Percentiles rank a stretch among this genome's conserved stretches.
Evolutionary conservation across 305 asterid species (phyloP).

Genomic region (Coffea humblotiana): DNA sequence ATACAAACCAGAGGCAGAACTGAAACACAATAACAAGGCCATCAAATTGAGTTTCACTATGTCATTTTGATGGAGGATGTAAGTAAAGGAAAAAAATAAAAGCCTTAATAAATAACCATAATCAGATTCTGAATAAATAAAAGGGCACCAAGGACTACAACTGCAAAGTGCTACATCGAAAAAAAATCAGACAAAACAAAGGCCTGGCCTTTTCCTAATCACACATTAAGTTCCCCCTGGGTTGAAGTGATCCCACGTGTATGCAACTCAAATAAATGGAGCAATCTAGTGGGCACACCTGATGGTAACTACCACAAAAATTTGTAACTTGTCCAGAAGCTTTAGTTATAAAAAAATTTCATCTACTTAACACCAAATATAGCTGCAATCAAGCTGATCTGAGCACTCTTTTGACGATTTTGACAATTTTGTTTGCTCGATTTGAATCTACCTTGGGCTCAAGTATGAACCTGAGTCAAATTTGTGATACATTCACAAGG

Average conservation of each 20-base stretch:
- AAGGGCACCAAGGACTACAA: conserved; percentile 3
- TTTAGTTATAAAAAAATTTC: neutral
- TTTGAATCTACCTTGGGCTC: neutral
- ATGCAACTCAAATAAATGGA: neutral
- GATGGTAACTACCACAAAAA: neutral
- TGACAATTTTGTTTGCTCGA: neutral
- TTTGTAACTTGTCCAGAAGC: neutral
- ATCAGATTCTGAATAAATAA: neutral
- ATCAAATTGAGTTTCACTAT: conserved; percentile 6
- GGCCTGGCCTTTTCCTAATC: neutral
- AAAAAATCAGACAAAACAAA: neutral
- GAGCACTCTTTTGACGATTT: neutral
- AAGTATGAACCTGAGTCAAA: neutral
- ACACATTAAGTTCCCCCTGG: neutral
- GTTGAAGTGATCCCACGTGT: neutral
- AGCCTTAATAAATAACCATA: neutral
- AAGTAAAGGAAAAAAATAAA: neutral
- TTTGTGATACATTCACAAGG: neutral
- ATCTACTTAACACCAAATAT: neutral
- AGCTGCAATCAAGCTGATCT: neutral
- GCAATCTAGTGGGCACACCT: neutral
- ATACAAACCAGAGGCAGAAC: conserved; percentile 70
- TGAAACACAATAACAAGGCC: conserved; percentile 40
- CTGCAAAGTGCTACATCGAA: neutral
- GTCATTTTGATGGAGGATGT: neutral